Evolutionary conservation across 495 filamentous ascomycete species (phyloP).

Genomic region (Tuber microsphaerosporum): DNA sequence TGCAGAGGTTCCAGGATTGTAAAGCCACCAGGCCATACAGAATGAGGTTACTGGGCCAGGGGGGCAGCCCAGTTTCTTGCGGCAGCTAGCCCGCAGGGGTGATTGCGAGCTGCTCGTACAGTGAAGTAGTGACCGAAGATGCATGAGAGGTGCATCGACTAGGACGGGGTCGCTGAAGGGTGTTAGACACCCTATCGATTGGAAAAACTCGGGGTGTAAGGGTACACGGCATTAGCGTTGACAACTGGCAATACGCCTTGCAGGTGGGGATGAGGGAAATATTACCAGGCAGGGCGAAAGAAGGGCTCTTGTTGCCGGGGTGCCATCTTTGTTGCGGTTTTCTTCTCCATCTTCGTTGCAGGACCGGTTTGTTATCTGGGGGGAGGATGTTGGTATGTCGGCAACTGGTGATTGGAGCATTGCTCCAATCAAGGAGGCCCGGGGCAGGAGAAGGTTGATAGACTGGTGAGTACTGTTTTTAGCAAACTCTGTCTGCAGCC

Average conservation of each 20-base stretch:
- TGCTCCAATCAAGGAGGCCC: not conserved
- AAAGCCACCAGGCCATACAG: not conserved
- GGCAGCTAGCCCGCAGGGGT: not conserved
- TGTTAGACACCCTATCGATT: not conserved
- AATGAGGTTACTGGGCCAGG: not conserved
- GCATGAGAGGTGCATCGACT: not conserved
- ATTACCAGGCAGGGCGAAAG: not conserved
- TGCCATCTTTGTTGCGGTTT: not conserved
- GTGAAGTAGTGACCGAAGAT: not conserved
- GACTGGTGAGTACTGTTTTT: not conserved
- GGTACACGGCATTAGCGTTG: not conserved
- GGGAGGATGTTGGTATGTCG: too few species aligned
- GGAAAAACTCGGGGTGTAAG: not conserved
- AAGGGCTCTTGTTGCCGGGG: not conserved
- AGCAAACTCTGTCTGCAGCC: not conserved
- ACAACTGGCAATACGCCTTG: not conserved
- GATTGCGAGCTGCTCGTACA: not conserved
- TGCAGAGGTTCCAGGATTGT: not conserved
- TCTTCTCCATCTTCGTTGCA: not conserved
- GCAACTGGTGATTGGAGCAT: not conserved
- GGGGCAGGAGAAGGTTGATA: not conserved
- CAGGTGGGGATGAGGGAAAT: not conserved
- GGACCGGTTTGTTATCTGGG: not conserved
- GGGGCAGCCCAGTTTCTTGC: not conserved
- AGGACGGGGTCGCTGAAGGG: not conserved